phyloP scores from a whole-genome alignment of 352 stramenopile genomes.

The Albugo laibachii region DNA sequence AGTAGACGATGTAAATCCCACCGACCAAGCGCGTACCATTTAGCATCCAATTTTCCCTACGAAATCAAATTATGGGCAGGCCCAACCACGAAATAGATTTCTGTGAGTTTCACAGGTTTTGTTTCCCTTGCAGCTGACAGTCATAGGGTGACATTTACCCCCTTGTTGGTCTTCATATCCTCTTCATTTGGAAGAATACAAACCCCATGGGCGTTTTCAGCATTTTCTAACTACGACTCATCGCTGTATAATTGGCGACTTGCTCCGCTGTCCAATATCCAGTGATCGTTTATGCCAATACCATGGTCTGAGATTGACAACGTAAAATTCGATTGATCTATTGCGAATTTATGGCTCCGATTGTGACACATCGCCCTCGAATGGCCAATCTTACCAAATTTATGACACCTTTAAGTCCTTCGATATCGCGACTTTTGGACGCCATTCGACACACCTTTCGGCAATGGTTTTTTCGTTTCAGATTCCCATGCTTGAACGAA shows the following conservation, averaged over 20 bases:
- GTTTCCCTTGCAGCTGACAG: not conserved
- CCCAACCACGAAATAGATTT: not conserved
- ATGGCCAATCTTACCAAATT: not conserved
- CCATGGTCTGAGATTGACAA: no score
- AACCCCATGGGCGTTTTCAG: not conserved
- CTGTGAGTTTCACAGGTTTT: not conserved
- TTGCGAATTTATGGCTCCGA: no score
- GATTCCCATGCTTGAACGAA: no score
- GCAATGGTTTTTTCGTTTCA: not conserved
- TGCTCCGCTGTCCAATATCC: not conserved
- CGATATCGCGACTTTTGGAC: not conserved
- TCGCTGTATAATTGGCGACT: not conserved
- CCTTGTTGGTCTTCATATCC: not conserved
- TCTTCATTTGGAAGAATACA: not conserved
- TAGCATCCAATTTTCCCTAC: not conserved
- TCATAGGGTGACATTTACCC: not conserved
- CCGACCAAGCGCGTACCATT: not conserved
- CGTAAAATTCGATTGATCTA: not conserved
- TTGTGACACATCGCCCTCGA: not conserved
- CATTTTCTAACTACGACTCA: not conserved
- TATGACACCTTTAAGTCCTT: not conserved
- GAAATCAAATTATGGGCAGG: not conserved
- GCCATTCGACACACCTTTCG: slow-evolving; percentile 1
- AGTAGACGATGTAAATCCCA: no score
- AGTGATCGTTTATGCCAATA: not conserved